Base-by-base conservation (phyloP, 2,329 filamentous ascomycete species). In the Venturia pyrina region DNA sequence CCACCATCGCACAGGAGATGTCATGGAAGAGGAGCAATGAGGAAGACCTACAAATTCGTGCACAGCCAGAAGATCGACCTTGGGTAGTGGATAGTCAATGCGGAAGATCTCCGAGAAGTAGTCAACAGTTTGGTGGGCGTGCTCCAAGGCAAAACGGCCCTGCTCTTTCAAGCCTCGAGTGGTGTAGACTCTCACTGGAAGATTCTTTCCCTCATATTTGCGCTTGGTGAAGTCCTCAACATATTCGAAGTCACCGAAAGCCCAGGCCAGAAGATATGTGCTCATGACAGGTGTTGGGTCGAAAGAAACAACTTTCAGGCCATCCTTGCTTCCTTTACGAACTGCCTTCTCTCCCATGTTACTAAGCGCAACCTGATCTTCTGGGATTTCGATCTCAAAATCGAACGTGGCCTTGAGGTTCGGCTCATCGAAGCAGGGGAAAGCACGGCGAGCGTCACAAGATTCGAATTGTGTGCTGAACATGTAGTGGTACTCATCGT, bases 381-480 rank as follows among this genome's bases (percentile, higher is more conserved):
- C 87, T 19, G 95, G 93, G 60, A 97, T 85, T 79, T 98, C 93
- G 69, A 99, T 89, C 72, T 92, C 85, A 67, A 99, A 90, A 76
- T 97, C 93, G 73, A 97, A 98, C 2, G 92, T 93, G 13, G 95
- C 91, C 80, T 99, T 99, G 69, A 98, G 84, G 73, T 96, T 96
- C 53, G 95, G 95, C 80, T 99, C 95, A 74, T 99, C 95, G 73
- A 98, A 98, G 80, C 95, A 99, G 61, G 95, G 95, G 79, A 99
- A 97, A 10, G 95, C 93, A 70, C 93, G 85, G 69, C 95, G 89
- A 68, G 95, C 95, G 78, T 99, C 95, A 73, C 92, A 96, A 59
- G 93, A 89, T 81, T 99, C 95, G 74, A 99, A 99, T 76, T 99
- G 95, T 62, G 95, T 99, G 80, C 91, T 96, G 77, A 96, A 86